Conservation (phyloP, 106 monocot genomes). For the Apostasia shenzhenica region DNA sequence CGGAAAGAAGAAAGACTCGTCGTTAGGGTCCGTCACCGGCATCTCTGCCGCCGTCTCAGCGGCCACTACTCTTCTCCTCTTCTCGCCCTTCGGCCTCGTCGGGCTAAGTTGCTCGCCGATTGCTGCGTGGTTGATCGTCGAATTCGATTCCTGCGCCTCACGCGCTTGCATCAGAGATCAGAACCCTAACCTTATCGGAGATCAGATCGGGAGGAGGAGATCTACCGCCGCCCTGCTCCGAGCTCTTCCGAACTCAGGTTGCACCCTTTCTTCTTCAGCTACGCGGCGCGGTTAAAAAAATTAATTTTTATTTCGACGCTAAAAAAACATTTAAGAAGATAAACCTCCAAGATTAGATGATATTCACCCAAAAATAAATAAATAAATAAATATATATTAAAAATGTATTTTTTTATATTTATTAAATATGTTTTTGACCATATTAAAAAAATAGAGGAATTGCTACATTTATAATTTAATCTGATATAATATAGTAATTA, state of each 20-base stretch:
- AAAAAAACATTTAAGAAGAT: too few species aligned
- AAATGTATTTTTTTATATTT: too few species aligned
- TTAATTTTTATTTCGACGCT: too few species aligned
- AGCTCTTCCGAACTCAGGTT: not conserved
- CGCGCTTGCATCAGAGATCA: conserved; percentile 28
- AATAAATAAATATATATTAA: too few species aligned
- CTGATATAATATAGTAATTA: too few species aligned
- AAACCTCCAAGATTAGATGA: too few species aligned
- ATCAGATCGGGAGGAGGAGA: conserved; percentile 5
- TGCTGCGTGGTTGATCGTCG: conserved; percentile 7
- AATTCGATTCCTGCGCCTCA: conserved; percentile 1
- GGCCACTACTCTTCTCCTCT: not conserved
- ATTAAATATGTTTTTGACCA: too few species aligned
- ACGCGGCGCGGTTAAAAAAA: too few species aligned
- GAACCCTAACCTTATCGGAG: not conserved
- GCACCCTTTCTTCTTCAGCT: too few species aligned
- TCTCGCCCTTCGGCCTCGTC: conserved; percentile 11
- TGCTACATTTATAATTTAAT: too few species aligned
- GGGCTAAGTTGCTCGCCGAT: not conserved
- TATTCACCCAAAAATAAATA: too few species aligned
- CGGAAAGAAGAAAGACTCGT: conserved; percentile 30
- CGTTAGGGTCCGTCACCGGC: conserved; percentile 35
- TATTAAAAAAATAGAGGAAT: too few species aligned
- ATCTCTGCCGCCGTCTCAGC: conserved; percentile 14
- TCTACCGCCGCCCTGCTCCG: conserved; percentile 4